Conservation (phyloP, 1,284 basidiomycete species). For the Puccinia hordei region DNA sequence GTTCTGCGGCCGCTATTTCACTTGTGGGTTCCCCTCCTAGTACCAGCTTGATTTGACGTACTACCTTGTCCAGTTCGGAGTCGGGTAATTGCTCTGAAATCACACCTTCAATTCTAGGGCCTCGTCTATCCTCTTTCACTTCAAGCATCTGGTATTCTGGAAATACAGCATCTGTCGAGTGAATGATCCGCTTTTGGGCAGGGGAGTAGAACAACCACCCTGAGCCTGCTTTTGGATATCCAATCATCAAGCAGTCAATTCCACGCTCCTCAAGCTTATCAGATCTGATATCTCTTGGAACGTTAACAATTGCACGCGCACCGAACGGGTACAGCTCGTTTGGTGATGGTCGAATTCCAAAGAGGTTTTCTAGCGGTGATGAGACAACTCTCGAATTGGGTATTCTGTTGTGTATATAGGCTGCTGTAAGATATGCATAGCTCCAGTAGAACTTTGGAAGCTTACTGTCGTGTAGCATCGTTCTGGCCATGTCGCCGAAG, state of each 20-base stretch:
- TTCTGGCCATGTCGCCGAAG: not conserved
- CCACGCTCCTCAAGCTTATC: not conserved
- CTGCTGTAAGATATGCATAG: not conserved
- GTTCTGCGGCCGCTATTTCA: no score
- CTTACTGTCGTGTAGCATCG: not conserved
- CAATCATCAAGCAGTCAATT: not conserved
- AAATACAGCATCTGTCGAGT: not conserved
- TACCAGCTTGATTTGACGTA: not conserved
- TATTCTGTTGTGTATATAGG: not conserved
- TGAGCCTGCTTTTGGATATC: not conserved
- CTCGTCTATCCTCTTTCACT: not conserved
- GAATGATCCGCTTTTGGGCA: not conserved
- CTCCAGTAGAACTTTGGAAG: conserved; percentile 6
- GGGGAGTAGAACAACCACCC: conserved; percentile 31
- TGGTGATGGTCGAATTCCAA: no score
- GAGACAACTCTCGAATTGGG: not conserved
- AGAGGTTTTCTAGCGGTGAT: not conserved
- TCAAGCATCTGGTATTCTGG: not conserved
- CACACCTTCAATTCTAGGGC: no score
- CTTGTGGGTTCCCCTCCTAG: not conserved
- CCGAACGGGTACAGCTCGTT: not conserved
- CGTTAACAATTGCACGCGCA: not conserved
- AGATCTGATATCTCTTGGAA: not conserved
- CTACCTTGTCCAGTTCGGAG: not conserved
- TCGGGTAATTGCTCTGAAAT: no score